Percentiles rank a stretch among this genome's conserved stretches.
Conservation (phyloP, 208 protist genomes). For the Leishmania turanica region DNA sequence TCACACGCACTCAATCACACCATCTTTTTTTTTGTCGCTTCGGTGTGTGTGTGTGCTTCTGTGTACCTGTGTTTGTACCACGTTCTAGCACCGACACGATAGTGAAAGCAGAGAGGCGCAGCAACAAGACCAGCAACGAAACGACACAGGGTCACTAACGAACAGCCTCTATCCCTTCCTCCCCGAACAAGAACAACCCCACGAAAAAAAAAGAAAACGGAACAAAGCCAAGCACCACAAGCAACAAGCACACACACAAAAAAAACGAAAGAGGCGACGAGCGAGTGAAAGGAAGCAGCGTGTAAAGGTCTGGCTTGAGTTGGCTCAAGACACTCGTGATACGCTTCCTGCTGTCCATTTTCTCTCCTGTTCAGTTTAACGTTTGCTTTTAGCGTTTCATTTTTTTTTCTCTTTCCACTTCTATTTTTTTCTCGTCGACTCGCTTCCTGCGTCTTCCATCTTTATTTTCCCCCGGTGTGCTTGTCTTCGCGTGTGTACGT, state of each 20-base stretch:
- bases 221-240: background rate
- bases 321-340: background rate
- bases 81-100: background rate
- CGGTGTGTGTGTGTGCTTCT: background rate
- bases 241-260: background rate
- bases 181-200: background rate
- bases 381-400: background rate
- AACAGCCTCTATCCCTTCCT: background rate
- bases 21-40: conserved; percentile 3
- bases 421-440: background rate
- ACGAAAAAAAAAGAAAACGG: background rate
- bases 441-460: background rate
- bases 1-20: background rate
- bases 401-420: background rate
- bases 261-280: background rate
- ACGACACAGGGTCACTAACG: background rate
- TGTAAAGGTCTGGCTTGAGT: background rate
- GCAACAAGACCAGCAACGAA: background rate
- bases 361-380: background rate
- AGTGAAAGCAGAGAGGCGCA: background rate
- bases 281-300: background rate
- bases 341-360: background rate
- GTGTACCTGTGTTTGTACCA: conserved; percentile 1
- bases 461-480: background rate
- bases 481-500: background rate